Evolutionary conservation across 129 eudicot species (phyloP).

Genomic region (Flaveria sonorensis): DNA sequence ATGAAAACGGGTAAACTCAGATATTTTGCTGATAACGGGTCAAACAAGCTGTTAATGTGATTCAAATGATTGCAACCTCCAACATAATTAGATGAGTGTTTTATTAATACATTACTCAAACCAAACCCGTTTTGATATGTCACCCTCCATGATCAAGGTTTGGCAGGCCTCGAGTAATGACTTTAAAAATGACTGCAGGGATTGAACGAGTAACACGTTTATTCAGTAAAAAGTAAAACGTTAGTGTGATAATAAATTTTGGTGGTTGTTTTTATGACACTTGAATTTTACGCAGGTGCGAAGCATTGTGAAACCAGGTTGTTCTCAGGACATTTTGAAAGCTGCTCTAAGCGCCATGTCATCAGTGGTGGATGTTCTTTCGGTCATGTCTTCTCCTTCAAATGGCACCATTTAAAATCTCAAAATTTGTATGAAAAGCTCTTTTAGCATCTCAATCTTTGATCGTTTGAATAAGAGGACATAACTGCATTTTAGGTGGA

Average conservation of each 20-base stretch:
- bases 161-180: background rate
- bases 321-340: constrained; percentile 86
- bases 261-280: background rate
- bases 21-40: no score
- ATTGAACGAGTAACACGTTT: background rate
- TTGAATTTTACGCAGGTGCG: constrained; percentile 55
- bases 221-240: background rate
- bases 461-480: constrained; percentile 32
- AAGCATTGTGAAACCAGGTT: constrained; percentile 88
- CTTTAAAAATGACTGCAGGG: background rate
- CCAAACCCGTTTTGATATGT: no score
- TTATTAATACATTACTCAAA: no score
- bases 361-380: constrained; percentile 69
- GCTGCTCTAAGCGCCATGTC: constrained; percentile 90
- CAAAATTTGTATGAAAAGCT: constrained; percentile 19
- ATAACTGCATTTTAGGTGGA: constrained; percentile 12
- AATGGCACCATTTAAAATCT: constrained; percentile 41
- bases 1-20: constrained; percentile 12
- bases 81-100: no score
- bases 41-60: no score
- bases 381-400: constrained; percentile 73
- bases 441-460: constrained; percentile 24
- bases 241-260: background rate
- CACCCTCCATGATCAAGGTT: background rate
- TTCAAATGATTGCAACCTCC: no score